Base-by-base conservation (phyloP, 2,329 filamentous ascomycete species). In the Moelleriella libera region DNA sequence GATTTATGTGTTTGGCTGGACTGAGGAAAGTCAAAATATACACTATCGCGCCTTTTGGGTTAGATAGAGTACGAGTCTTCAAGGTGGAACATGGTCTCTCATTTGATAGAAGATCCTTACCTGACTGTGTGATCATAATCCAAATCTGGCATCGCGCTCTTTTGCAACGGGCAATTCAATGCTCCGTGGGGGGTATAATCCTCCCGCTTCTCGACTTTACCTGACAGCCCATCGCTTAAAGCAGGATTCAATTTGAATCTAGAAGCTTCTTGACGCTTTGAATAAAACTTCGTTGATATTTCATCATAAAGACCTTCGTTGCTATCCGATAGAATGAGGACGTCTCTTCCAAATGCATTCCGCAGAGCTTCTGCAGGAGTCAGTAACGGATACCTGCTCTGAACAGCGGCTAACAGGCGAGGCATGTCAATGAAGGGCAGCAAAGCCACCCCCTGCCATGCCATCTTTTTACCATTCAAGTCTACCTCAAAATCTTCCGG, bases 391-490 rank as follows among this genome's bases (percentile, higher is more conserved):
- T 96, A 95, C 57, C 85, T 88, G 53, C 80, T 83, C 44, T 79
- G 76, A 70, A 97, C 90, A 7, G 90, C 90, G 14, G 75, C 73
- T 7, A 98, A 71, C 14, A 98, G 70, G 47, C 89, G 81, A 46
- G 83, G 80, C 73, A 94, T 92, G 57, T 98, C 89, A 57, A 98
- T 98, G 63, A 97, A 98, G 0, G 92, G 92, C 34, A 98, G 74
- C 21, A 98, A 71, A 3, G 88, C 88, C 47, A 98, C 84, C 53
- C 92, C 92, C 63, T 97, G 90, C 92, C 94, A 98, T 0, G 88
- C 88, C 68, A 96, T 94, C 62, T 97, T 98, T 70, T 97, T 97
- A 47, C 92, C 92, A 55, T 98, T 98, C 41, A 97, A 68, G 63
- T 98, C 92, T 47, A 97, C 77, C 12, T 85, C 80, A 57, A 98